A percentile compares a stretch with the other conserved stretches of the same genome.
Conservation (phyloP, 2,329 filamentous ascomycete species). For the Colletotrichum aenigma region DNA sequence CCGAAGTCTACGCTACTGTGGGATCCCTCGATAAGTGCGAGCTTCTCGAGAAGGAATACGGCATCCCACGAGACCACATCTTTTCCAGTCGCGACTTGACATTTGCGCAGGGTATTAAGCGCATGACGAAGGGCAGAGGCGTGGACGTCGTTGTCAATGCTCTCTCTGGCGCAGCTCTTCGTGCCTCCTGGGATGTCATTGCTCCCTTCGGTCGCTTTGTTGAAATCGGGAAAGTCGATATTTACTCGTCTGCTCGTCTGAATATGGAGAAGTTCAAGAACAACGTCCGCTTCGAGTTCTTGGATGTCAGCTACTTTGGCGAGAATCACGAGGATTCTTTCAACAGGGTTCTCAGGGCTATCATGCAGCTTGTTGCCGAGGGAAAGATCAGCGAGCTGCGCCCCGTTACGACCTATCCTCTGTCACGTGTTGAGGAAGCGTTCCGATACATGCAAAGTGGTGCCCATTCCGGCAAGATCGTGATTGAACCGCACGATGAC, state of each 20-base stretch:
- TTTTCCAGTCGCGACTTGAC: constrained; percentile 27
- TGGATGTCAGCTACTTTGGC: constrained; percentile 38
- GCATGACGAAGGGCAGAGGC: constrained; percentile 29
- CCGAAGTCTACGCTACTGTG: constrained; percentile 35
- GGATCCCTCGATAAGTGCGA: constrained; percentile 30
- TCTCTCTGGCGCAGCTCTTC: constrained; percentile 43
- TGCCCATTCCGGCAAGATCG: constrained; percentile 41
- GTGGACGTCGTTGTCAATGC: constrained; percentile 44
- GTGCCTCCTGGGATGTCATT: constrained; percentile 47
- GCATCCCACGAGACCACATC: constrained; percentile 27
- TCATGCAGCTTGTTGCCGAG: background rate
- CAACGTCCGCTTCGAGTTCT: constrained; percentile 48
- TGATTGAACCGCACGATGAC: constrained; percentile 19
- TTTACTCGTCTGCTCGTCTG: constrained; percentile 41
- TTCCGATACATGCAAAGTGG: constrained; percentile 39
- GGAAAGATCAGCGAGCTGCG: background rate
- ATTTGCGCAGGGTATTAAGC: constrained; percentile 33
- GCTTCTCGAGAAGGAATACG: constrained; percentile 27
- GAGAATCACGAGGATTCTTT: background rate
- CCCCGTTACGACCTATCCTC: constrained; percentile 28
- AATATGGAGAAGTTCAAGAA: constrained; percentile 50
- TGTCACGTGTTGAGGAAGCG: constrained; percentile 29
- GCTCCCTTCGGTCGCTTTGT: constrained; percentile 49
- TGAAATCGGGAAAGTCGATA: constrained; percentile 46
- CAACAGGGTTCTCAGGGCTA: background rate